Percentiles rank a stretch among this genome's conserved stretches.
phyloP scores from a whole-genome alignment of 495 filamentous ascomycete species.

The Durotheca rogersii region DNA sequence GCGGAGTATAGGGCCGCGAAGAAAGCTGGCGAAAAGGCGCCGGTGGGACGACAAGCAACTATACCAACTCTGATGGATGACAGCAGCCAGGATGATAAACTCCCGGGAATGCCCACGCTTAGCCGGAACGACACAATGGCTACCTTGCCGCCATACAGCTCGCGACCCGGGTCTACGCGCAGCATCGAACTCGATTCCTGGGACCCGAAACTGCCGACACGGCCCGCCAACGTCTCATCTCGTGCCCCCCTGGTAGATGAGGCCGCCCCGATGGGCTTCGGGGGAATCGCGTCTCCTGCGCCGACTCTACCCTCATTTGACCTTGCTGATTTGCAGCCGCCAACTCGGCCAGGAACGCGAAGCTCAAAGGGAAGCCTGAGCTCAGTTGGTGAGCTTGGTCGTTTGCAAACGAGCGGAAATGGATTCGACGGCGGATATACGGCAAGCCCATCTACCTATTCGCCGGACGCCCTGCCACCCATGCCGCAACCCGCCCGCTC shows the following conservation, averaged over 20 bases:
- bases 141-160: slow-evolving; percentile 63
- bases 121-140: slow-evolving; percentile 66
- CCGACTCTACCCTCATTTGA: slow-evolving; percentile 45
- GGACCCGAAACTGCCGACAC: slow-evolving; percentile 47
- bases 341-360: slow-evolving; percentile 34
- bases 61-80: slow-evolving; percentile 61
- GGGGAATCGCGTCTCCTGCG: slow-evolving; percentile 46
- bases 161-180: slow-evolving; percentile 54
- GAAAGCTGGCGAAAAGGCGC: slow-evolving; percentile 54
- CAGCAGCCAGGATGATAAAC: slow-evolving; percentile 53
- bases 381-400: slow-evolving; percentile 38
- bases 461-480: slow-evolving; percentile 36
- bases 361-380: slow-evolving; percentile 46
- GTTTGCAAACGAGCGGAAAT: slow-evolving; percentile 27
- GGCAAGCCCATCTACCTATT: slow-evolving; percentile 37
- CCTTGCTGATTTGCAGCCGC: slow-evolving; percentile 38
- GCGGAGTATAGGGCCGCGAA: slow-evolving; percentile 59
- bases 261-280: slow-evolving; percentile 62
- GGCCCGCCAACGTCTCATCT: slow-evolving; percentile 50
- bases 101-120: slow-evolving; percentile 58
- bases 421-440: slow-evolving; percentile 29
- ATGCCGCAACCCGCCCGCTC: slow-evolving; percentile 37
- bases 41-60: slow-evolving; percentile 62
- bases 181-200: slow-evolving; percentile 51
- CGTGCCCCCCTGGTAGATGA: slow-evolving; percentile 59